Evolutionary conservation across 2,329 filamentous ascomycete species (phyloP).

Genomic region (Aspergillus quadricinctus): DNA sequence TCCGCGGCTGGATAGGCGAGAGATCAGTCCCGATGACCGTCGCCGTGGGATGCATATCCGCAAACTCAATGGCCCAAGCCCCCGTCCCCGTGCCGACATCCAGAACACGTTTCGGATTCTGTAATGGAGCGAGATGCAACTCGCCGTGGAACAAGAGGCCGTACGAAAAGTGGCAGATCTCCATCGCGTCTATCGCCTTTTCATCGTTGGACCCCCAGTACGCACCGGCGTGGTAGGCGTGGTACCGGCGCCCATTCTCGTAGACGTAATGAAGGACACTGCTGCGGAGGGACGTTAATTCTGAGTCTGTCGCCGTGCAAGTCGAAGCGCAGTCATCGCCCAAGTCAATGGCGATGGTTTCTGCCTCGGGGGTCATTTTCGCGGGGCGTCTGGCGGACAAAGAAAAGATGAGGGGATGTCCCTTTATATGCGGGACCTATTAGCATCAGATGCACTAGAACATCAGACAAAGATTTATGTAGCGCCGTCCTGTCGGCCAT

Average conservation of each 20-base stretch:
- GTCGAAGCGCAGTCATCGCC: not conserved
- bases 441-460: not conserved
- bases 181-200: constrained; percentile 15
- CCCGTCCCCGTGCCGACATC: constrained; percentile 23
- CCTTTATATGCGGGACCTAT: not conserved
- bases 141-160: constrained; percentile 26
- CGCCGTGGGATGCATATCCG: constrained; percentile 35
- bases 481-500: not conserved
- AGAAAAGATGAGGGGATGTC: not conserved
- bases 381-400: not conserved
- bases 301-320: not conserved
- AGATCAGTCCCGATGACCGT: constrained; percentile 46
- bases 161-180: constrained; percentile 41
- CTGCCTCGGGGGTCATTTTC: not conserved
- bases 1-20: constrained; percentile 47
- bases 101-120: constrained; percentile 19
- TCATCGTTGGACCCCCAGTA: constrained; percentile 25
- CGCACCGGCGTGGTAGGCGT: constrained; percentile 28
- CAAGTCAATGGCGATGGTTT: not conserved
- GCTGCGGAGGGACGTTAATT: not conserved
- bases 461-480: not conserved
- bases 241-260: constrained; percentile 30
- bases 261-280: constrained; percentile 26
- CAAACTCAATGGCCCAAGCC: constrained; percentile 25
- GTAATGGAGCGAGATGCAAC: constrained; percentile 25